Conservation (phyloP, 2,329 filamentous ascomycete genomes). For the Phialophora chinensis region DNA sequence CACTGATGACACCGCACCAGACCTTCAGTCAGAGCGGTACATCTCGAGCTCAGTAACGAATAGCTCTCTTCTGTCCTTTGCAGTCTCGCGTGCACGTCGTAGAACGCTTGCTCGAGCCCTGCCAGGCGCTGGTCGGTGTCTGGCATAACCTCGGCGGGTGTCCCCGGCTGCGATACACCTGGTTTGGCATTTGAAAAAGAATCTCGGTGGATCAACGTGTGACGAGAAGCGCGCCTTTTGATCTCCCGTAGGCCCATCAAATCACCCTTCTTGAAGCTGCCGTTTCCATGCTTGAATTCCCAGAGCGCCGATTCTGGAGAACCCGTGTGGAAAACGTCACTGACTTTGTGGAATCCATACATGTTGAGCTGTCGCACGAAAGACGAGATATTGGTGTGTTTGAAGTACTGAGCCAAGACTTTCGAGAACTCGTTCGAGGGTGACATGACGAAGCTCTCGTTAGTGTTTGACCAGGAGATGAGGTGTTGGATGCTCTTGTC, state of each 20-base stretch:
- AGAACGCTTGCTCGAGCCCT: slow-evolving; percentile 79
- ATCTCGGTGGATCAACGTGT: slow-evolving; percentile 90
- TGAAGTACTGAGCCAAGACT: slow-evolving; percentile 97
- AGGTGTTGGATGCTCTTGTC: slow-evolving; percentile 90
- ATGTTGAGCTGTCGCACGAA: slow-evolving; percentile 98
- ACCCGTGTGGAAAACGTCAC: slow-evolving; percentile 96
- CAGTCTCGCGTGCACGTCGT: slow-evolving; percentile 77
- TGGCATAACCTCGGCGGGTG: slow-evolving; percentile 80
- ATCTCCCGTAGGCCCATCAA: slow-evolving; percentile 90
- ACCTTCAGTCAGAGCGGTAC: slow-evolving; percentile 80
- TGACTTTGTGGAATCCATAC: slow-evolving; percentile 99
- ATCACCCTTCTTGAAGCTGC: slow-evolving; percentile 95
- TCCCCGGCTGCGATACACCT: slow-evolving; percentile 76
- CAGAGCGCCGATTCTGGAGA: slow-evolving; percentile 92
- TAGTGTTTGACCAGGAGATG: slow-evolving; percentile 92
- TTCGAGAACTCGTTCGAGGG: slow-evolving; percentile 97
- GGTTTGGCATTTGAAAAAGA: slow-evolving; percentile 81
- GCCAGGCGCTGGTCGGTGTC: slow-evolving; percentile 80
- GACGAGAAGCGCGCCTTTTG: slow-evolving; percentile 89
- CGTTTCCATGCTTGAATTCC: slow-evolving; percentile 98
- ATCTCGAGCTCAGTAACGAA: slow-evolving; percentile 77
- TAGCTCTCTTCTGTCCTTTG: slow-evolving; percentile 83
- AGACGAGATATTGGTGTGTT: slow-evolving; percentile 98
- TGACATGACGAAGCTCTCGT: slow-evolving; percentile 99
- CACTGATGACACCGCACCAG: slow-evolving; percentile 71